Percentiles rank a stretch among this genome's conserved stretches.
Conservation (phyloP, 2,329 filamentous ascomycete species). For the Raffaelea deltoideospora region DNA sequence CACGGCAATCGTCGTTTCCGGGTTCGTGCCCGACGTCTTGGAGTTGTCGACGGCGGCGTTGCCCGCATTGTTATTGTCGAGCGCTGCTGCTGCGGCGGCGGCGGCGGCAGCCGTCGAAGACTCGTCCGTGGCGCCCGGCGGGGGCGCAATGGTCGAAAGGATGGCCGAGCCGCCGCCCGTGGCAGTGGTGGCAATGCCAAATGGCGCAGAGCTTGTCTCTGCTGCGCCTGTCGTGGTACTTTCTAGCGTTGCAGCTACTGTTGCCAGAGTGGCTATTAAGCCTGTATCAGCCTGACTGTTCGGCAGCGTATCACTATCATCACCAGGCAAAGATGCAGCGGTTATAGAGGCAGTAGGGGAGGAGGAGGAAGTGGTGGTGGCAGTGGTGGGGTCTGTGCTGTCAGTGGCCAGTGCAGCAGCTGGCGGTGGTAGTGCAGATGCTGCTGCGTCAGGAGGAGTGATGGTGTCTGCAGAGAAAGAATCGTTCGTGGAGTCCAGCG, state of each 20-base stretch:
- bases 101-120: slow-evolving; percentile 2
- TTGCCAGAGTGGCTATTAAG: slow-evolving; percentile 13
- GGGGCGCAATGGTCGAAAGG: slow-evolving; percentile 7
- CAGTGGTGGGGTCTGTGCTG: slow-evolving; percentile 5
- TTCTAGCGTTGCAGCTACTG: not conserved
- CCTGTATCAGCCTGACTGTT: slow-evolving; percentile 22
- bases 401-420: not conserved
- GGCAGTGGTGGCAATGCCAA: not conserved
- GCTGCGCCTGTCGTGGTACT: not conserved
- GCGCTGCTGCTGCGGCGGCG: not conserved
- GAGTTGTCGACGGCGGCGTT: slow-evolving; percentile 4
- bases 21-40: slow-evolving; percentile 10
- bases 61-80: slow-evolving; percentile 2
- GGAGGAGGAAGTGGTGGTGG: not conserved
- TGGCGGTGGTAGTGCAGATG: not conserved
- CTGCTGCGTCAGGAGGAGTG: not conserved
- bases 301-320: no score
- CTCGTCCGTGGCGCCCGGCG: slow-evolving; percentile 4
- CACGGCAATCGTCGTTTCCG: slow-evolving; percentile 25
- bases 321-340: not conserved
- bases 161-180: slow-evolving; percentile 2
- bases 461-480: not conserved
- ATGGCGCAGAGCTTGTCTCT: no score
- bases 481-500: slow-evolving; percentile 3
- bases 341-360: not conserved